Base-by-base conservation (phyloP, 768 basidiomycete species). In the Rhodotorula paludigena region DNA sequence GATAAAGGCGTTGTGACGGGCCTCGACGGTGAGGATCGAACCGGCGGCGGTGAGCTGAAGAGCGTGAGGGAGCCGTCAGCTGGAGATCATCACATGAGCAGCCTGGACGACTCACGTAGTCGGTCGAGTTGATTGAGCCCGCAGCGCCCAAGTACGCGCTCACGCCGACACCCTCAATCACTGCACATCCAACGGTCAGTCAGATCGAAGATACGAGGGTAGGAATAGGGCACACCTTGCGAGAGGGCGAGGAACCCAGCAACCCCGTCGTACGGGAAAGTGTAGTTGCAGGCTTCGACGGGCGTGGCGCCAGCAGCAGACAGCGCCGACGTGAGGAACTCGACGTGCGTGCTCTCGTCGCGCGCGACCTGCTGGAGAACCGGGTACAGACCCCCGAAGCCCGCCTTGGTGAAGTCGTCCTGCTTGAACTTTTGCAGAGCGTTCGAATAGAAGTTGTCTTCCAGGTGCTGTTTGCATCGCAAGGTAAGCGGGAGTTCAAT, bases 21-120 rank as follows among this genome's bases (percentile, higher is more conserved):
- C 81, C 74, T 88, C 85, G 59, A 82, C 82, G 23, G 84, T 79
- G 53, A 88, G 79, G 71, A 89, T 87, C 28, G 81, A n/a, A n/a
- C n/a, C n/a, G n/a, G n/a, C n/a, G n/a, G n/a, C n/a, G n/a, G n/a
- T n/a, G n/a, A n/a, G n/a, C n/a, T n/a, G n/a, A n/a, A n/a, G n/a
- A n/a, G n/a, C n/a, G n/a, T n/a, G n/a, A n/a, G n/a, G n/a, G n/a
- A n/a, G n/a, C n/a, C n/a, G n/a, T n/a, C n/a, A n/a, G n/a, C n/a
- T n/a, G n/a, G n/a, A n/a, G n/a, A n/a, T n/a, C n/a, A n/a, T n/a
- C n/a, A n/a, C n/a, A n/a, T n/a, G n/a, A n/a, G n/a, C n/a, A n/a
- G n/a, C n/a, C n/a, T n/a, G n/a, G n/a, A n/a, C n/a, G n/a, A n/a
- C n/a, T n/a, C n/a, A n/a, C n/a, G n/a, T n/a, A n/a, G n/a, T n/a